Conservation (phyloP, 2,329 filamentous ascomycete genomes). For the Alternaria burnsii region DNA sequence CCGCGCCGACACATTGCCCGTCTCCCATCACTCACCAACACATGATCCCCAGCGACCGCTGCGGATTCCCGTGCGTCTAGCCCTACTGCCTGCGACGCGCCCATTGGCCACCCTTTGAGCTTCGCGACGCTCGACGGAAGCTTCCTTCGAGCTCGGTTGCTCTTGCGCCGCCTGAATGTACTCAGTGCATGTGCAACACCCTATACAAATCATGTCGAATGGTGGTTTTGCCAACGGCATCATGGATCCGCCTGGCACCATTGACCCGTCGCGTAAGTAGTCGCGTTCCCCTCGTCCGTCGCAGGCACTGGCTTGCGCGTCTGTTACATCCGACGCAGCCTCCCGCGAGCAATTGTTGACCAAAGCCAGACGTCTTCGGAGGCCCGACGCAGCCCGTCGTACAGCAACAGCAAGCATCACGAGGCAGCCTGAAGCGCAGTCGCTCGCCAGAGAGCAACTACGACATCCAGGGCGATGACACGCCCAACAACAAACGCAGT, state of each 20-base stretch:
- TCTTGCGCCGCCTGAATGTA: constrained; percentile 52
- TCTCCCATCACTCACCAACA: constrained; percentile 11
- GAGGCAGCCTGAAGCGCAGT: constrained; percentile 52
- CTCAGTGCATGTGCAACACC: constrained; percentile 47
- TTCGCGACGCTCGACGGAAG: constrained; percentile 25
- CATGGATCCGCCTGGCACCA: constrained; percentile 53
- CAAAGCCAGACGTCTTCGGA: constrained; percentile 35
- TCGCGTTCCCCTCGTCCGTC: constrained; percentile 6
- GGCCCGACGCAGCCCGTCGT: constrained; percentile 41
- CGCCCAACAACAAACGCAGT: constrained; percentile 39
- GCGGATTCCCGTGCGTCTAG: constrained; percentile 25
- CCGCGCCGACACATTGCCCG: constrained; percentile 11
- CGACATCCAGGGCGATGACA: constrained; percentile 44
- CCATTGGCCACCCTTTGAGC: constrained; percentile 35
- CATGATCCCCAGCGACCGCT: constrained; percentile 12
- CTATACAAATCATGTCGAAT: constrained; percentile 50
- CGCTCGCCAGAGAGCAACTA: constrained; percentile 52
- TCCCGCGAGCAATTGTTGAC: constrained; percentile 36
- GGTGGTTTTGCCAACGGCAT: constrained; percentile 52
- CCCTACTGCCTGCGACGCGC: constrained; percentile 18
- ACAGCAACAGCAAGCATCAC: constrained; percentile 41
- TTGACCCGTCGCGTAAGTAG: constrained; percentile 48
- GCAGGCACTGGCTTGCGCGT: constrained; percentile 24
- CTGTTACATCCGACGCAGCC: constrained; percentile 47
- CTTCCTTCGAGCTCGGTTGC: constrained; percentile 43